A percentile compares a stretch with the other conserved stretches of the same genome.
phyloP scores from a whole-genome alignment of 306 rosid species.

The Vigna reflexopilosa region DNA sequence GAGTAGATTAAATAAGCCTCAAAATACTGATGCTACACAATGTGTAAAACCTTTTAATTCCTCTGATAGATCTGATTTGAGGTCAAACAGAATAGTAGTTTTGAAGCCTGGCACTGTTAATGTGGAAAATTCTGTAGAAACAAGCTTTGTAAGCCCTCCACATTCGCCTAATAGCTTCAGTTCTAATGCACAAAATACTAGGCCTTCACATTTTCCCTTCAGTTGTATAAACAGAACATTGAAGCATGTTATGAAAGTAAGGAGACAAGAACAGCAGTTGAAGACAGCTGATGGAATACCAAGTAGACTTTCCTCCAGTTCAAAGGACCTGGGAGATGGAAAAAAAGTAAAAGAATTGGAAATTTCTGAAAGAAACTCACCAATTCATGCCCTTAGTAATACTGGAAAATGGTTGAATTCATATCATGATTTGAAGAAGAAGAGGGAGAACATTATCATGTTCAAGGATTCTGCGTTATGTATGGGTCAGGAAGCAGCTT shows the following conservation, averaged over 20 bases:
- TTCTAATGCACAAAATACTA: constrained; percentile 41
- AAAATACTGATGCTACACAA: constrained; percentile 45
- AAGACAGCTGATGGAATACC: constrained; percentile 36
- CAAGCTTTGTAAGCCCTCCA: constrained; percentile 33
- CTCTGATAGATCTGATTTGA: constrained; percentile 40
- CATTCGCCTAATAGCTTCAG: constrained; percentile 45
- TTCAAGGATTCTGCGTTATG: constrained; percentile 49
- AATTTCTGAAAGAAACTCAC: constrained; percentile 44
- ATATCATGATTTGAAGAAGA: constrained; percentile 43
- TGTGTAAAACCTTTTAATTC: constrained; percentile 44
- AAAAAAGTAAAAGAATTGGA: constrained; percentile 44
- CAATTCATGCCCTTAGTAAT: constrained; percentile 8
- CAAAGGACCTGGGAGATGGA: constrained; percentile 45
- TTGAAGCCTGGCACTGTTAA: constrained; percentile 53
- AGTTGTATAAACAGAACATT: constrained; percentile 62
- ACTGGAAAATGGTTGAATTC: constrained; percentile 36
- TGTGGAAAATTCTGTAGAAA: constrained; percentile 9
- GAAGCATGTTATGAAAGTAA: constrained; percentile 55
- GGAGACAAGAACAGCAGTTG: constrained; percentile 55
- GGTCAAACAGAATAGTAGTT: constrained; percentile 57
- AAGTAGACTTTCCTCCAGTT: constrained; percentile 32
- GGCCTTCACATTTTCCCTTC: constrained; percentile 49
- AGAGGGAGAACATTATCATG: constrained; percentile 40
- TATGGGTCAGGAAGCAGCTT: constrained; percentile 48
- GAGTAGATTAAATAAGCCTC: constrained; percentile 44